A percentile compares a stretch with the other conserved stretches of the same genome.
phyloP scores from a whole-genome alignment of 352 stramenopile genomes.

The Phytopythium kandeliae region DNA sequence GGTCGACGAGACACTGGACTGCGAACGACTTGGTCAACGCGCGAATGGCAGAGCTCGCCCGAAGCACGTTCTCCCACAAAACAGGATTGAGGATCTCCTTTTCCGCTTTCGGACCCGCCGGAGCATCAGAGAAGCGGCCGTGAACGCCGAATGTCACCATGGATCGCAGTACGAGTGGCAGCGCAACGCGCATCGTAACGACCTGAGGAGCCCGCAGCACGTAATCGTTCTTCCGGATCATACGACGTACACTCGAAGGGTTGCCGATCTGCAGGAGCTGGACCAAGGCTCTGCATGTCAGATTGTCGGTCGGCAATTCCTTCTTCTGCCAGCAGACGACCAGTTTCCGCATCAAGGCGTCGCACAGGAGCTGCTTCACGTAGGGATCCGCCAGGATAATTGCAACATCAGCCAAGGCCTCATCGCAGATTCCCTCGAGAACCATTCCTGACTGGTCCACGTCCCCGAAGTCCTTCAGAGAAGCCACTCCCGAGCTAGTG shows the following conservation, averaged over 20 bases:
- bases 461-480: slow-evolving; percentile 63
- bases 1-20: slow-evolving; percentile 61
- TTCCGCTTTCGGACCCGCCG: slow-evolving; percentile 33
- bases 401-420: slow-evolving; percentile 66
- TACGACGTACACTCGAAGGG: slow-evolving; percentile 66
- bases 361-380: slow-evolving; percentile 75
- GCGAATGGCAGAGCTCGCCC: slow-evolving; percentile 65
- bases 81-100: slow-evolving; percentile 36
- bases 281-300: slow-evolving; percentile 71
- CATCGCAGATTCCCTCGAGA: slow-evolving; percentile 72
- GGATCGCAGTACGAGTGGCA: slow-evolving; percentile 60
- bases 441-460: slow-evolving; percentile 82
- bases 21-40: slow-evolving; percentile 59
- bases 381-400: slow-evolving; percentile 72
- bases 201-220: slow-evolving; percentile 74
- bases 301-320: slow-evolving; percentile 77
- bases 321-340: slow-evolving; percentile 48
- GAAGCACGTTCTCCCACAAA: slow-evolving; percentile 72
- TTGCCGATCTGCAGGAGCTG: slow-evolving; percentile 84
- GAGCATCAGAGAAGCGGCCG: slow-evolving; percentile 6
- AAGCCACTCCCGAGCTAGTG: slow-evolving; percentile 54
- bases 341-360: slow-evolving; percentile 66
- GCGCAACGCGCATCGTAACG: slow-evolving; percentile 71
- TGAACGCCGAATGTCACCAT: slow-evolving; percentile 47
- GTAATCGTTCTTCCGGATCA: slow-evolving; percentile 82